Evolutionary conservation across 805 yeast genomes (phyloP), one percentile per base, ranked within the genome.

Genomic region (Grigorovia humatica): DNA sequence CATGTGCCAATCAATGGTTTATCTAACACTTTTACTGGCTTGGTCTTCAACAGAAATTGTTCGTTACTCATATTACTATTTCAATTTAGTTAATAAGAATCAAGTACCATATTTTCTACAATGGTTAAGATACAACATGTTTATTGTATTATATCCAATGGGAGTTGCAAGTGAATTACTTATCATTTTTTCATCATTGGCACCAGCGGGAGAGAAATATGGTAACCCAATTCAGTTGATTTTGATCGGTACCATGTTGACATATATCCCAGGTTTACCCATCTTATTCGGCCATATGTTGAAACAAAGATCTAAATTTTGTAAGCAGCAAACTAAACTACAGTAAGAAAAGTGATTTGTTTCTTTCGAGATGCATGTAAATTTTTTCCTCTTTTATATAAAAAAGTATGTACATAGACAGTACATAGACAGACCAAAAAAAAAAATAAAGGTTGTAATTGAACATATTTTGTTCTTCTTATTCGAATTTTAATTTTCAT

Each of bases 21-120:
- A 84, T 67, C 68, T 82, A 52, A 73, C 91, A 1, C 76, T 91
- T 66, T 74, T 82, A 47, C 59, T 81, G 45, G 89, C 96, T 12
- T 93, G 99, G 99, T 80, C 93, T n/a, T 60, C 87, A 50, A 88
- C 98, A n/a, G 99, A 93, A 69, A 76, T 88, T 46, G 83, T 90
- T 52, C 78, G 99, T 66, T 93, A 93, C 70, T 77, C 88, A 44
- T 93, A 80, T 71, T 95, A 93, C 65, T 67, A 61, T 48, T 64
- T 54, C 53, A 59, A 63, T 9, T 53, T 68, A 45, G 53, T 59
- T 4, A 45, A 46, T 8, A 51, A 56, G 6, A 27, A 41, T 38
- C 67, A 67, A 23, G 90, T 95, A 8, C 75, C 83, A 51, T 81
- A 81, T 58, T 68, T 85, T 55, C 73, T 91, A 57, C 77, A 82